Base-by-base conservation (phyloP, 2,329 filamentous ascomycete genomes). In the Aspergillus novofumigatus region DNA sequence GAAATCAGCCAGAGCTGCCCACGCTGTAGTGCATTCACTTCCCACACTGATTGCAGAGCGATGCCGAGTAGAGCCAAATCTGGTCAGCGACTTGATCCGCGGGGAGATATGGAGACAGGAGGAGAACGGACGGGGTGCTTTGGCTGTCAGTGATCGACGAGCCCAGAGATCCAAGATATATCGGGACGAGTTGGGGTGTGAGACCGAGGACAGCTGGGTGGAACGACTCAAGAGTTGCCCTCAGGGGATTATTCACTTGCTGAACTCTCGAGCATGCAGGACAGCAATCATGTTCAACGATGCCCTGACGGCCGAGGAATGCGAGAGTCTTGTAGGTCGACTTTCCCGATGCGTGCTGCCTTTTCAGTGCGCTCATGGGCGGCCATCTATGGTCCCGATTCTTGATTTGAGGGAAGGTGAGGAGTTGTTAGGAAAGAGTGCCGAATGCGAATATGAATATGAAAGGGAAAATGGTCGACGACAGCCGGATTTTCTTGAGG, bases 21-120 rank as follows among this genome's bases (percentile, higher is more conserved):
- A 53, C 4, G 60, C 90, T 1, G 72, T 70, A 0, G 78, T 94
- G 0, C 76, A 72, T 0, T 75, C 78, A 2, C 78, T 97, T 0
- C 93, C 93, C 0, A 80, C 83, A 0, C 82, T 83, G 29, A 92
- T 97, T 51, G 75, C 83, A 0, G 90, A 95, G 67, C 83, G 92
- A 49, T 96, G 92, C 70, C 82, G 83, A 41, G 69, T 81, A 4
- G 87, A 96, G 54, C 90, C 91, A 0, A 81, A 83, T 6, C 73
- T 96, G 1, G 76, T 93, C 0, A 84, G 91, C 28, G 84, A 90
- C 4, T 76, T 97, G 10, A 76, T 97, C 8, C 85, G 92, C 7
- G 80, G 82, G 5, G 90, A 96, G 68, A 77, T 88, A 0, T 96
- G 90, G 87, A 83, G 79, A 51, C 76, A 84, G 1, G 79, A 83